These are phyloP conservation scores for Triticum timopheevii DNA, from an alignment of 176 grass and related monocot species.

Conservation along the genomic window DNA sequence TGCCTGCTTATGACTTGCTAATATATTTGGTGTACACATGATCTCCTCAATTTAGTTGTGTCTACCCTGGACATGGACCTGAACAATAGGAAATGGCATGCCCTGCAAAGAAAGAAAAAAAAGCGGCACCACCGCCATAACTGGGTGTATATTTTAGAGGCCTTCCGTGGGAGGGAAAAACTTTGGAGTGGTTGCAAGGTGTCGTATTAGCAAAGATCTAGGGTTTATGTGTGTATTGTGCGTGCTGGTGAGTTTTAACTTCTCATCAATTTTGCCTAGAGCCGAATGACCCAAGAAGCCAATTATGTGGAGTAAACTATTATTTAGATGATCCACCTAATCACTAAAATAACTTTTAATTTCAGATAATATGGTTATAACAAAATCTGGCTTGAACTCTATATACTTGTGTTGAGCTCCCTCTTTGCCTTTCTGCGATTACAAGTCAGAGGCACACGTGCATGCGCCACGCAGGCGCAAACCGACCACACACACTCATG, in stretches of 20 bases:
- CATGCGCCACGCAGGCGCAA: too few relatives aligned
- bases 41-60: neutral
- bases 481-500: neutral
- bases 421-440: too few relatives aligned
- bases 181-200: neutral
- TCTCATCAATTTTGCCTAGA: conserved; percentile 17
- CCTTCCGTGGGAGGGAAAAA: too few relatives aligned
- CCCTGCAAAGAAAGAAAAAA: too few relatives aligned
- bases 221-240: neutral
- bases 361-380: neutral
- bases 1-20: conserved; percentile 12
- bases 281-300: neutral
- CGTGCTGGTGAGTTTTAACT: conserved; percentile 2
- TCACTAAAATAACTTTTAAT: neutral
- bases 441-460: too few relatives aligned
- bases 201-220: neutral
- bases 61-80: neutral
- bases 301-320: neutral
- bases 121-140: neutral
- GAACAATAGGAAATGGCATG: neutral
- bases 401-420: too few relatives aligned
- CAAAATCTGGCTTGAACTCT: neutral
- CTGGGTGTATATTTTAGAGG: neutral
- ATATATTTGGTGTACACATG: neutral
- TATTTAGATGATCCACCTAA: neutral